Evolutionary conservation across 805 yeast genomes (phyloP).

Genomic region (Yamadazyma olivae): DNA sequence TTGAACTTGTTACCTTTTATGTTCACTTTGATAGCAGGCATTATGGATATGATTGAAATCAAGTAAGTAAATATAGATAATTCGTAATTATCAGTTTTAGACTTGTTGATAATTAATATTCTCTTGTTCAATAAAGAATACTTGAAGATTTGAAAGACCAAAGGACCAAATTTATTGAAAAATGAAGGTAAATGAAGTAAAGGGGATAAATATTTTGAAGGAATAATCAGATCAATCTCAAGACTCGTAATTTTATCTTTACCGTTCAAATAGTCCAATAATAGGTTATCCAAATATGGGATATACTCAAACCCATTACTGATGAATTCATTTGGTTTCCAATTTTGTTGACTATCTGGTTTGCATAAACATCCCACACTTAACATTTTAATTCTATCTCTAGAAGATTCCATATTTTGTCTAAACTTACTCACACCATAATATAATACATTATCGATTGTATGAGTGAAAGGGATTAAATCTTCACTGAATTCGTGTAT

Average conservation of each 20-base stretch:
- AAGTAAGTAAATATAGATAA: slow-evolving; percentile 53
- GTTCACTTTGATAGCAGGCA: slow-evolving; percentile 52
- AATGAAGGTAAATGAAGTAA: slow-evolving; percentile 36
- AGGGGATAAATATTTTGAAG: slow-evolving; percentile 8
- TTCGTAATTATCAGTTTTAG: slow-evolving; percentile 18
- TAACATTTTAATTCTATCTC: slow-evolving; percentile 35
- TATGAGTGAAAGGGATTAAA: slow-evolving; percentile 30
- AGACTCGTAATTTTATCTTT: slow-evolving; percentile 8
- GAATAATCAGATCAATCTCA: slow-evolving; percentile 2
- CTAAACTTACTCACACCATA: slow-evolving; percentile 36
- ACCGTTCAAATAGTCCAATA: slow-evolving; percentile 19
- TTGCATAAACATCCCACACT: slow-evolving; percentile 36
- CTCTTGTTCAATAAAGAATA: slow-evolving; percentile 55
- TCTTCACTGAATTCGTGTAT: slow-evolving; percentile 32
- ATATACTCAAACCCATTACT: slow-evolving; percentile 39
- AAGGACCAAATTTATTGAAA: slow-evolving; percentile 57
- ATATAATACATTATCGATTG: slow-evolving; percentile 17
- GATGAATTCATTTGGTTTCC: slow-evolving; percentile 36
- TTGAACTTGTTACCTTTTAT: slow-evolving; percentile 39
- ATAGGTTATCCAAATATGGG: slow-evolving; percentile 21
- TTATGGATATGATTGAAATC: slow-evolving; percentile 55
- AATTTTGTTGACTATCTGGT: slow-evolving; percentile 17
- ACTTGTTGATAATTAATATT: slow-evolving; percentile 44
- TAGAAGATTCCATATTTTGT: slow-evolving; percentile 10
- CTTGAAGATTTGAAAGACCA: slow-evolving; percentile 63